A percentile compares a stretch with the other conserved stretches of the same genome.
Conservation (phyloP, 306 rosid species). For the Mimosa pudica region DNA sequence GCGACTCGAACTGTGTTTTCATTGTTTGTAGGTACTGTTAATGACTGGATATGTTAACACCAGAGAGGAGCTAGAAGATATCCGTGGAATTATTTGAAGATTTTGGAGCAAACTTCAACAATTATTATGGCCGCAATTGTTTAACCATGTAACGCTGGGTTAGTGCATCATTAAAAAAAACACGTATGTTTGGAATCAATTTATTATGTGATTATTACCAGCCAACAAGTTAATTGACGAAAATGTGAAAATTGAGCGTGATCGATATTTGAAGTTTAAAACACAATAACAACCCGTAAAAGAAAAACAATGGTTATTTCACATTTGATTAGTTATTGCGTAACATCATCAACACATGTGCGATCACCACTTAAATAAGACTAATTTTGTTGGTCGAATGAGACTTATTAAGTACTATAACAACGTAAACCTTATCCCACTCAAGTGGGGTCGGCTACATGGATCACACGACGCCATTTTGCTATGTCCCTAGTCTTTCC, state of each 20-base stretch:
- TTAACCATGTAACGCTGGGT: not conserved
- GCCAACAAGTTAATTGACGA: not conserved
- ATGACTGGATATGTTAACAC: no score
- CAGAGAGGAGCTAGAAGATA: no score
- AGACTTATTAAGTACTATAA: no score
- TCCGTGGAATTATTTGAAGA: no score
- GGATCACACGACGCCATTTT: no score
- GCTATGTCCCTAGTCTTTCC: no score
- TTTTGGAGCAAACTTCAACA: no score
- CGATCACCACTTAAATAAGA: not conserved
- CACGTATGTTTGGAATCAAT: not conserved
- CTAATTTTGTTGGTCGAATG: no score
- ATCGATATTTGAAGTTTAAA: not conserved
- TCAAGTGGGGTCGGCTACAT: no score
- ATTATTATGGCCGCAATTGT: not conserved
- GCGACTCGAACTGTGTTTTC: no score
- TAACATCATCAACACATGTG: not conserved
- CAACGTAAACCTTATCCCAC: no score
- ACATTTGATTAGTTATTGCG: not conserved
- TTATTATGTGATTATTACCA: not conserved
- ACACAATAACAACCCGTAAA: not conserved
- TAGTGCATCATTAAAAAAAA: not conserved
- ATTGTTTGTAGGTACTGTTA: no score
- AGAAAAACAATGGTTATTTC: not conserved
- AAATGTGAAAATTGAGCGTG: not conserved